Evolutionary conservation across 2,329 filamentous ascomycete species (phyloP).

Genomic region (Pezicula radicicola): DNA sequence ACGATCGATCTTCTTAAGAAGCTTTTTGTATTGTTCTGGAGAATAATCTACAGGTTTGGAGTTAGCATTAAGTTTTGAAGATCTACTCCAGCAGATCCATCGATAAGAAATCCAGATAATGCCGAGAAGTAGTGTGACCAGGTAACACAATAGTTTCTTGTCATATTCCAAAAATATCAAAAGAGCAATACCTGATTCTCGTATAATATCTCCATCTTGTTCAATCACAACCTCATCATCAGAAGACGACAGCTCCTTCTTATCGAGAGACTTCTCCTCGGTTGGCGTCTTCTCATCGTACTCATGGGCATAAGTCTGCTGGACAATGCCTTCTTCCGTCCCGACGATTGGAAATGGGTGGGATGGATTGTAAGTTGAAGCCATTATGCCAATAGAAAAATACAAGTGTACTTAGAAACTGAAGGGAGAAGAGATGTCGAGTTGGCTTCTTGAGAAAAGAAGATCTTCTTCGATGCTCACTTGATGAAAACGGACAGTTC

Average conservation of each 20-base stretch:
- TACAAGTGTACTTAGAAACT: no score
- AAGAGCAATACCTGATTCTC: conserved; percentile 7
- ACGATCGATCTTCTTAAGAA: conserved; percentile 40
- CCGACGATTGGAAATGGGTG: neutral
- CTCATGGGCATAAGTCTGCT: neutral
- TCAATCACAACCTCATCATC: conserved; percentile 8
- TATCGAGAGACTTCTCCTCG: neutral
- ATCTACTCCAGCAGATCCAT: neutral
- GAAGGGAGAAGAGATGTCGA: no score
- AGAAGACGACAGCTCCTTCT: conserved; percentile 5
- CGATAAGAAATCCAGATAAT: neutral
- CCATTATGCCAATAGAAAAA: neutral
- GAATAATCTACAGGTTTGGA: conserved; percentile 24
- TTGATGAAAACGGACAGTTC: no score
- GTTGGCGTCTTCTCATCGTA: conserved; percentile 1
- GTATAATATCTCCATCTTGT: conserved; percentile 8
- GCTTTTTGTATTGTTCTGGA: conserved; percentile 34
- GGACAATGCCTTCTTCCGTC: conserved; percentile 3
- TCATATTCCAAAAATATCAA: no score
- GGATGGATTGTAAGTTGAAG: neutral
- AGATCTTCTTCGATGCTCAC: no score
- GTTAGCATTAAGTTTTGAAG: neutral
- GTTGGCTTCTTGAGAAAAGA: no score
- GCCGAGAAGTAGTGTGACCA: neutral
- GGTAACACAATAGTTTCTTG: neutral